Evolutionary conservation across 164 flowering plant genomes (phyloP).

Genomic region (Houttuynia cordata): DNA sequence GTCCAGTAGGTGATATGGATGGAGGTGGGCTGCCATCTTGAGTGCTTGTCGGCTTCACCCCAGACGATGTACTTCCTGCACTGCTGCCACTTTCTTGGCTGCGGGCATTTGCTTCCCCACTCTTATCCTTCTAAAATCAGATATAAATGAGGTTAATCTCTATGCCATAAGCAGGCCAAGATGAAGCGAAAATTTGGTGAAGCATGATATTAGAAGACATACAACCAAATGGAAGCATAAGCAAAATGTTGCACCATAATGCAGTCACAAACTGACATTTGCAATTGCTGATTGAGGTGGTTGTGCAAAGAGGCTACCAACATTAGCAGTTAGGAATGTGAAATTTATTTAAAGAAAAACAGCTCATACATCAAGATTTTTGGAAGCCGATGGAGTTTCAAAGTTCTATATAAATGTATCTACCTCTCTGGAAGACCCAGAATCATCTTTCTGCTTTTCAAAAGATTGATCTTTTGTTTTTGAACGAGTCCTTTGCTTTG

Average conservation of each 20-base stretch:
- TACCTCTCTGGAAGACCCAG: slow-evolving; percentile 36
- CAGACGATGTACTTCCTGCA: slow-evolving; percentile 26
- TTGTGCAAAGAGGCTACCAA: not conserved
- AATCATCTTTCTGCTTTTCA: slow-evolving; percentile 15
- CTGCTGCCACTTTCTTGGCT: slow-evolving; percentile 26
- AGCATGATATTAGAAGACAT: not conserved
- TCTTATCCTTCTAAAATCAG: slow-evolving; percentile 18
- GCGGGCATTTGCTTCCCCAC: slow-evolving; percentile 5
- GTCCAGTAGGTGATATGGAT: slow-evolving; percentile 21
- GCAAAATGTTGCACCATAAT: not conserved
- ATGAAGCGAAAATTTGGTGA: not conserved
- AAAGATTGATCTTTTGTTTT: slow-evolving; percentile 10
- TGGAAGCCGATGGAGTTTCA: not conserved
- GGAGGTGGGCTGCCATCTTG: slow-evolving; percentile 12
- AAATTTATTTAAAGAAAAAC: no score
- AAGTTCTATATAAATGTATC: not conserved
- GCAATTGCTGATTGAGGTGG: no score
- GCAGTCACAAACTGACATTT: not conserved
- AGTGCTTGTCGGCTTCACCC: slow-evolving; percentile 7
- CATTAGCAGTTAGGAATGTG: not conserved
- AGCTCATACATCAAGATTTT: not conserved
- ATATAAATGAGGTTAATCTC: not conserved
- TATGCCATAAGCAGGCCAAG: not conserved
- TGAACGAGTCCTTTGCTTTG: slow-evolving; percentile 10
- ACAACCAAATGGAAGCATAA: not conserved